Base-by-base conservation (phyloP, 108 stramenopile species). In the Fragilariopsis cylindrus region DNA sequence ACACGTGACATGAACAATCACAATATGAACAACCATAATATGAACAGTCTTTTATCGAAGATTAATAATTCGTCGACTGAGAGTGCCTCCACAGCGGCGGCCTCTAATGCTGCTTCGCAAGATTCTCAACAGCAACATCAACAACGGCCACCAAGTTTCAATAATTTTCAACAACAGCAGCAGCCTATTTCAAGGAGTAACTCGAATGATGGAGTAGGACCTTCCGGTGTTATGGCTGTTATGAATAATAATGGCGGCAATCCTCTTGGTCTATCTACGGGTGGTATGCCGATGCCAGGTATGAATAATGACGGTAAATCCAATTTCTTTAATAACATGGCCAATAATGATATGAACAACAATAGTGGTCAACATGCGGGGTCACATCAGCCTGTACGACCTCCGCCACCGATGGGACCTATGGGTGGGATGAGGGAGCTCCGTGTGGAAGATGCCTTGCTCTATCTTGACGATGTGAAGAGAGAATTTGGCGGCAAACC, bases 401-500 rank as follows among this genome's bases (percentile, higher is more conserved):
- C 70, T 40, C 65, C 48, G 1, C 69, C 72, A 42, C 42, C 58
- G 4, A 48, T 21, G 5, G 48, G 50, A 39, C 60, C 60, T 4
- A 8, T 46, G 13, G 64, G 54, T 52, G 81, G 58, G 6, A 85
- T 86, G 85, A 62, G 84, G 48, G 95, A 92, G 76, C 82, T 96
- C 21, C 88, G 88, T 58, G 96, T 96, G 7, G 96, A 96, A 87
- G 96, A 96, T 81, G 93, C 96, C 44, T 75, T 94, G 40, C 78
- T 90, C 15, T 96, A 96, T 67, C 84, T 96, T 7, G 96, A 96
- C 76, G 89, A 94, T 81, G 96, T 96, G 57, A 96, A 96, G 81
- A 76, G 88, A 39, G 92, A 94, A 85, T 94, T 99, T 70, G 87
- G 92, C 12, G 96, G 97, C 76, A 85, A 92, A n/a, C 98, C 98